These are phyloP conservation scores for Schizothecium vesticola DNA, from an alignment of 495 filamentous ascomycete species.

Conservation along the genomic window DNA sequence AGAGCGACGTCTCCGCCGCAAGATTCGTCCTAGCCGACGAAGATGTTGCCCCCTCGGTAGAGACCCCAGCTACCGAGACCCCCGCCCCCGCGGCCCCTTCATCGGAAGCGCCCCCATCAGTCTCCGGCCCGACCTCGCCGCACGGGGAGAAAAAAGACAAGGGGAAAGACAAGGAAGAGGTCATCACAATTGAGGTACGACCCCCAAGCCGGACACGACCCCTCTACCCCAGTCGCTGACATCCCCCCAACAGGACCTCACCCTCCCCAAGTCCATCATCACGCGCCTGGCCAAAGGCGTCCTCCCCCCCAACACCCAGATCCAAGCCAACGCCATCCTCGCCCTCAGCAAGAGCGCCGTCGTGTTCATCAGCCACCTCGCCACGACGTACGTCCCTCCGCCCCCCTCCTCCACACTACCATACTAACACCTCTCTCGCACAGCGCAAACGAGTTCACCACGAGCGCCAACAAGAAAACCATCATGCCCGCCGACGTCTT, in stretches of 20 bases:
- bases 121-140: conserved; percentile 3
- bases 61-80: background rate
- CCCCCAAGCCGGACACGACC: too few relatives aligned
- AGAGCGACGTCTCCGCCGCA: conserved; percentile 41
- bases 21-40: conserved; percentile 38
- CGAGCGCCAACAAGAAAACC: conserved; percentile 67
- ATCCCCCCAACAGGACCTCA: conserved; percentile 64
- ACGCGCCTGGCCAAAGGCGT: conserved; percentile 90
- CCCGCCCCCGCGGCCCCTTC: conserved; percentile 4
- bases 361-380: conserved; percentile 88
- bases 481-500: conserved; percentile 81
- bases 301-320: conserved; percentile 91
- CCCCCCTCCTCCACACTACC: background rate
- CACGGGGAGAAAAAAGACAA: conserved; percentile 9
- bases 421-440: background rate
- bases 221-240: background rate
- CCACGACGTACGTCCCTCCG: conserved; percentile 61
- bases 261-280: conserved; percentile 88
- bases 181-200: conserved; percentile 39
- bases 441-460: conserved; percentile 74
- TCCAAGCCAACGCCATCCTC: conserved; percentile 87
- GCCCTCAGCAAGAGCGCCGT: conserved; percentile 91
- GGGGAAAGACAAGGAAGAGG: conserved; percentile 29
- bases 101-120: conserved; percentile 2
- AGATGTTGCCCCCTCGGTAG: conserved; percentile 16